Conservation (phyloP, 129 eudicot species). For the Artemisia tridentata region DNA sequence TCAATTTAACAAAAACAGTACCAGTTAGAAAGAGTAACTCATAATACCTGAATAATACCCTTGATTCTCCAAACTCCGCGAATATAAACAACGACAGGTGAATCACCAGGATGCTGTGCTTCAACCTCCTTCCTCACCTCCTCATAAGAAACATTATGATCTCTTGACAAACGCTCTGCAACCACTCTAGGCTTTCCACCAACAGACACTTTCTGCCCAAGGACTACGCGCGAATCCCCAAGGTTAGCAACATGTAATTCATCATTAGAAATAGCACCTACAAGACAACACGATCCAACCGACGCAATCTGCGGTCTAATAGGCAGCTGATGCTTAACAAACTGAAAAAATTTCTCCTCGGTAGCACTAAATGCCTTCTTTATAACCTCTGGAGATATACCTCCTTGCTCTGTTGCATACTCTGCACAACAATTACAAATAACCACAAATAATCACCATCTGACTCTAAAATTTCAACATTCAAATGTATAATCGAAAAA, state of each 20-base stretch:
- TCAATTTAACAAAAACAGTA: background rate
- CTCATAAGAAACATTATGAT: slow-evolving; percentile 85
- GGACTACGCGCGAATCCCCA: slow-evolving; percentile 93
- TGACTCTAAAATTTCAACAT: slow-evolving; percentile 13
- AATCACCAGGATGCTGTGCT: slow-evolving; percentile 86
- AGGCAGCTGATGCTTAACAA: slow-evolving; percentile 62
- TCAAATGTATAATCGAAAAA: background rate
- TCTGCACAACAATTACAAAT: slow-evolving; percentile 36
- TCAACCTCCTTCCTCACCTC: slow-evolving; percentile 92
- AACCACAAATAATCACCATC: slow-evolving; percentile 9
- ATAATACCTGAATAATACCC: slow-evolving; percentile 91
- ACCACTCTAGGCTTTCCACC: slow-evolving; percentile 53
- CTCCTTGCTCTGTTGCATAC: slow-evolving; percentile 79
- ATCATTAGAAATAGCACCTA: slow-evolving; percentile 80
- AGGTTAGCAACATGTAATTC: slow-evolving; percentile 84
- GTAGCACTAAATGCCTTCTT: slow-evolving; percentile 87
- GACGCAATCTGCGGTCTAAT: slow-evolving; percentile 77
- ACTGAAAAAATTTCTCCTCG: slow-evolving; percentile 72
- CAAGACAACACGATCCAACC: slow-evolving; percentile 91
- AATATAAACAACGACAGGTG: slow-evolving; percentile 68
- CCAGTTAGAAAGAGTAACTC: background rate
- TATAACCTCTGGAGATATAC: slow-evolving; percentile 79
- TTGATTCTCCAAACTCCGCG: slow-evolving; percentile 98
- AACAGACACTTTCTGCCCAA: slow-evolving; percentile 56
- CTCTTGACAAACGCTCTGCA: slow-evolving; percentile 84